Evolutionary conservation across 2,329 filamentous ascomycete genomes (phyloP).

Genomic region (Cercospora sp.): DNA sequence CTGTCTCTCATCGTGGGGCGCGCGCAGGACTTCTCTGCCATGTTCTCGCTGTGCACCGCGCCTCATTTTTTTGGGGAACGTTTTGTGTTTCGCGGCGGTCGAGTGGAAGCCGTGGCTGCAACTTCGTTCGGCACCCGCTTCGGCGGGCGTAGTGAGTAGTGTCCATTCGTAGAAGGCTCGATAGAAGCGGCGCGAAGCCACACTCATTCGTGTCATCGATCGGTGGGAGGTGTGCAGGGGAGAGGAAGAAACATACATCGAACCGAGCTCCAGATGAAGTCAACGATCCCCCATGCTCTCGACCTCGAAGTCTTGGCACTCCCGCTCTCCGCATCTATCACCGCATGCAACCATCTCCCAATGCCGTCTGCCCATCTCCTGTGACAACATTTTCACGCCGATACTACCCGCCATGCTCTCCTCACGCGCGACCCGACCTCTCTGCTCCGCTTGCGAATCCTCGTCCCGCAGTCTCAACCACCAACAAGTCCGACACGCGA

Average conservation of each 20-base stretch:
- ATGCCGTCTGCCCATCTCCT: neutral
- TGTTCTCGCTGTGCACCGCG: neutral
- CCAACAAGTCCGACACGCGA: conserved; percentile 73
- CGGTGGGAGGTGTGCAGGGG: neutral
- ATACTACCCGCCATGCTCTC: conserved; percentile 24
- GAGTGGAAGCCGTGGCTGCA: conserved; percentile 11
- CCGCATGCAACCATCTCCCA: neutral
- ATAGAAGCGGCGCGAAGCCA: conserved; percentile 44
- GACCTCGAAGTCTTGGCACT: conserved; percentile 17
- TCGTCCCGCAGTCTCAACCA: conserved; percentile 10
- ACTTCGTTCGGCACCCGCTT: neutral
- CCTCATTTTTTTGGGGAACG: neutral
- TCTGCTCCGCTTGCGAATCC: conserved; percentile 18
- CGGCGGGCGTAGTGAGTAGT: conserved; percentile 27
- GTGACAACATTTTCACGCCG: neutral
- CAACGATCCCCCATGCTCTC: neutral
- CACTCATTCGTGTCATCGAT: conserved; percentile 12
- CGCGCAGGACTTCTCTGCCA: neutral
- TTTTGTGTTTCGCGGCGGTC: neutral
- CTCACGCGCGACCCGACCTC: conserved; percentile 20
- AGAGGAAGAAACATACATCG: neutral
- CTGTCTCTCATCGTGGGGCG: neutral
- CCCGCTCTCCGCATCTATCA: conserved; percentile 20
- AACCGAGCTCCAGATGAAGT: conserved; percentile 1
- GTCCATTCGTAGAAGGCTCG: conserved; percentile 48